Conservation (phyloP, 495 filamentous ascomycete species). For the Lichenothelia convexa region DNA sequence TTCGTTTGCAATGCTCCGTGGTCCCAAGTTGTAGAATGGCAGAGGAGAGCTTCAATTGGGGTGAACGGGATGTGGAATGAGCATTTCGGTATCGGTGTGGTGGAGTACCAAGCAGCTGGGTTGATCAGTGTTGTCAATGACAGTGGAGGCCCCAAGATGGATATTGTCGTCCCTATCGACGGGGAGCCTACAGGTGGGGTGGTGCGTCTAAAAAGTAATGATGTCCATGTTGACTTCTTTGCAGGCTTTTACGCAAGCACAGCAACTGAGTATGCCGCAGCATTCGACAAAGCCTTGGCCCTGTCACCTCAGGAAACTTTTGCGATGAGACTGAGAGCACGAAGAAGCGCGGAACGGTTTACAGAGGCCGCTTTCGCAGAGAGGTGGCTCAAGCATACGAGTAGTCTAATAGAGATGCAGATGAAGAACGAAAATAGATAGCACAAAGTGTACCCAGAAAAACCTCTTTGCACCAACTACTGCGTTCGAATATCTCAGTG, state of each 20-base stretch:
- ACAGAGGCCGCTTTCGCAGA: constrained; percentile 68
- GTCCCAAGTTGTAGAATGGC: constrained; percentile 63
- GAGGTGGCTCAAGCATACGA: constrained; percentile 55
- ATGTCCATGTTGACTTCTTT: not conserved
- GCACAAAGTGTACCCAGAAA: no score
- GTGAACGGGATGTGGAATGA: constrained; percentile 99
- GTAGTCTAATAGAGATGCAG: constrained; percentile 43
- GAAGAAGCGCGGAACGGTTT: constrained; percentile 61
- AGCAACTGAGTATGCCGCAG: constrained; percentile 53
- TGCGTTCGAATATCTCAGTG: no score
- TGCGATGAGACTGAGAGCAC: constrained; percentile 52
- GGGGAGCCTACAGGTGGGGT: constrained; percentile 50
- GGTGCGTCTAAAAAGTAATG: no score
- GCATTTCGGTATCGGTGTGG: constrained; percentile 95
- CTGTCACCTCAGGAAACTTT: constrained; percentile 48
- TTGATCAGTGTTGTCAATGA: constrained; percentile 82
- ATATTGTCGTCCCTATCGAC: constrained; percentile 71
- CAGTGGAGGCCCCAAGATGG: constrained; percentile 75
- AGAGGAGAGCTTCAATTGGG: constrained; percentile 55
- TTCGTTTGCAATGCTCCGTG: constrained; percentile 82
- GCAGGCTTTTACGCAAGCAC: constrained; percentile 70
- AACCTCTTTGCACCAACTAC: no score
- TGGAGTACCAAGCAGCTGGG: constrained; percentile 94
- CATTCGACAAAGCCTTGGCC: constrained; percentile 56
- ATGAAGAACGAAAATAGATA: no score